phyloP scores from a whole-genome alignment of 345 rosid genomes.

The Brassica juncea region DNA sequence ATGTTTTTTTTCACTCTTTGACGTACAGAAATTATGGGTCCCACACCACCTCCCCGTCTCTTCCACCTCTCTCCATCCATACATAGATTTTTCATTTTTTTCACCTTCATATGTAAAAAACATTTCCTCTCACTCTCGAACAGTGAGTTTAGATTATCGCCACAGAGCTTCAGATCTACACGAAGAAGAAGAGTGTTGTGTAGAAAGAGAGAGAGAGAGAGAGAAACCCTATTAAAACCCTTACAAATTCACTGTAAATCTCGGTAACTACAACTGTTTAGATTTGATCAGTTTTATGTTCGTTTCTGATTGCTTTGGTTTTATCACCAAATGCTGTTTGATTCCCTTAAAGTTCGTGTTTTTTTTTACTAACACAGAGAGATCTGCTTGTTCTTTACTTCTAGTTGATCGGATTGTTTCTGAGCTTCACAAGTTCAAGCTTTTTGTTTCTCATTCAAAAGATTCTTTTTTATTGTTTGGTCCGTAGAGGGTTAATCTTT shows the following conservation, averaged over 20 bases:
- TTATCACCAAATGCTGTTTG: conserved; percentile 33
- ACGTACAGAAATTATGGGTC: conserved; percentile 27
- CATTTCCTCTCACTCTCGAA: conserved; percentile 33
- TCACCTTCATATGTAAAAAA: neutral
- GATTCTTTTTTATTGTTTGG: neutral
- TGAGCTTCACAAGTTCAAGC: neutral
- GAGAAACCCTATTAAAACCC: conserved; percentile 18
- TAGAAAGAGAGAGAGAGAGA: neutral
- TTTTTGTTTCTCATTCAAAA: neutral
- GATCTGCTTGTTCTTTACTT: conserved; percentile 42
- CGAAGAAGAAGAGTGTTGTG: conserved; percentile 11
- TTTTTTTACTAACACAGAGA: neutral
- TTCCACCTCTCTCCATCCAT: conserved; percentile 31
- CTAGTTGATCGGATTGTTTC: conserved; percentile 32
- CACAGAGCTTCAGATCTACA: conserved; percentile 53
- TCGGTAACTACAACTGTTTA: conserved; percentile 25
- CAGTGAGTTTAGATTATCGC: conserved; percentile 8
- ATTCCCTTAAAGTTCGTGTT: conserved; percentile 28
- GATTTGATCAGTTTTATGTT: conserved; percentile 26
- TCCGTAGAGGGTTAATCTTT: neutral
- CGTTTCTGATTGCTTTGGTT: conserved; percentile 36
- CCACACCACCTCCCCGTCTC: conserved; percentile 35
- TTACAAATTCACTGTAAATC: neutral
- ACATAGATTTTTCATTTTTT: conserved; percentile 12
- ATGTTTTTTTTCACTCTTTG: neutral